phyloP scores from a whole-genome alignment of 2,329 filamentous ascomycete species.

The Cladosporium cucumerinum region DNA sequence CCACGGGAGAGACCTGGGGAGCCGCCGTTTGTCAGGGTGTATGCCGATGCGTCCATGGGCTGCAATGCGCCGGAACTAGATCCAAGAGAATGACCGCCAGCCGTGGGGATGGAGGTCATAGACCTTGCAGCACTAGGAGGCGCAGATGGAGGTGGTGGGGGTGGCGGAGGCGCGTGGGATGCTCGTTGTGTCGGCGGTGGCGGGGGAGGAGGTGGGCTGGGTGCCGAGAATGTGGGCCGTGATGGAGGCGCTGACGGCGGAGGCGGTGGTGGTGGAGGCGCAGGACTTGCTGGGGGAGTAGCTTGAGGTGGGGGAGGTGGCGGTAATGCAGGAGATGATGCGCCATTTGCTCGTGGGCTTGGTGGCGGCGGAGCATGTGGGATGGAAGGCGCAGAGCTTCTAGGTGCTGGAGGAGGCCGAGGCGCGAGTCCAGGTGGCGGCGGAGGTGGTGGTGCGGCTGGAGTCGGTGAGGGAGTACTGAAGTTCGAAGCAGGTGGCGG shows the following conservation, averaged over 20 bases:
- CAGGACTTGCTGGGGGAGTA: constrained; percentile 33
- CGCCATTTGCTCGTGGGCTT: constrained; percentile 36
- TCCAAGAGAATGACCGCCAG: constrained; percentile 23
- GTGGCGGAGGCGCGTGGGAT: neutral
- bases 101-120: constrained; percentile 26
- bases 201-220: constrained; percentile 28
- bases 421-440: constrained; percentile 41
- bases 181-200: constrained; percentile 35
- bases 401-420: constrained; percentile 33
- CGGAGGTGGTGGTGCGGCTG: constrained; percentile 41
- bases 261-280: constrained; percentile 41
- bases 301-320: constrained; percentile 19
- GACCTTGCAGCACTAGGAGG: constrained; percentile 16
- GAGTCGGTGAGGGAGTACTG: constrained; percentile 29
- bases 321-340: constrained; percentile 49
- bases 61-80: constrained; percentile 3
- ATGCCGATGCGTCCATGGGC: constrained; percentile 16
- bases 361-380: constrained; percentile 29
- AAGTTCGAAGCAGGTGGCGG: constrained; percentile 35
- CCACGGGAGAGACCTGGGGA: neutral
- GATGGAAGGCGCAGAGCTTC: constrained; percentile 28
- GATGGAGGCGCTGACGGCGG: constrained; percentile 27
- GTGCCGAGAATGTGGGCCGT: constrained; percentile 33
- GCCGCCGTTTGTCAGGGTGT: constrained; percentile 16
- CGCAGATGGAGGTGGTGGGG: constrained; percentile 19